Conservation (phyloP, 257 asterid genomes). For the Solanum sitiens region DNA sequence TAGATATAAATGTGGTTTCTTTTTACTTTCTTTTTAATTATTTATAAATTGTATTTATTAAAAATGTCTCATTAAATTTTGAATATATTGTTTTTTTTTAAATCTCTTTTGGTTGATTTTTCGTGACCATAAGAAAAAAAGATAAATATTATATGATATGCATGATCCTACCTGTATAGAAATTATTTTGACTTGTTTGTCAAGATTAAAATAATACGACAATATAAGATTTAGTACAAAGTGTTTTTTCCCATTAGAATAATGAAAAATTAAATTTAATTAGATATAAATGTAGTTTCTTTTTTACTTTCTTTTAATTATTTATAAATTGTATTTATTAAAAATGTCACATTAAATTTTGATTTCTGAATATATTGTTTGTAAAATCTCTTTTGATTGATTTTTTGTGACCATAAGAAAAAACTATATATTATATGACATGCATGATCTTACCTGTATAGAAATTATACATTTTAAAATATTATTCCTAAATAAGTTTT, state of each 20-base stretch:
- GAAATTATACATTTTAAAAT: neutral
- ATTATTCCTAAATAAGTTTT: neutral
- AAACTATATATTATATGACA: neutral
- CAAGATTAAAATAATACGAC: neutral
- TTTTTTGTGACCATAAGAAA: neutral
- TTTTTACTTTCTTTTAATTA: neutral
- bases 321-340: neutral
- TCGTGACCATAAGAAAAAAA: no score
- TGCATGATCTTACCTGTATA: neutral
- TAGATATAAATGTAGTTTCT: neutral
- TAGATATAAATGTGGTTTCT: no score
- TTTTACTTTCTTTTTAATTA: no score
- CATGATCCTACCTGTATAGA: no score
- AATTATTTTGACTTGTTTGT: neutral
- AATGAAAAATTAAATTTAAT: neutral
- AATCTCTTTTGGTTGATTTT: no score
- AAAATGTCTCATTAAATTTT: no score
- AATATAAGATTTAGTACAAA: neutral
- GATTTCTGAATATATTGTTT: no score
- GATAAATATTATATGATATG: no score
- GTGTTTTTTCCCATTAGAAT: neutral
- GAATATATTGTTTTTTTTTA: no score
- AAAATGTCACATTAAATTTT: neutral
- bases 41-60: no score
- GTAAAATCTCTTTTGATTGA: neutral